These are phyloP conservation scores for Pulchroboletus neoregius DNA, from an alignment of 1,284 basidiomycete genomes.

Conservation along the genomic window DNA sequence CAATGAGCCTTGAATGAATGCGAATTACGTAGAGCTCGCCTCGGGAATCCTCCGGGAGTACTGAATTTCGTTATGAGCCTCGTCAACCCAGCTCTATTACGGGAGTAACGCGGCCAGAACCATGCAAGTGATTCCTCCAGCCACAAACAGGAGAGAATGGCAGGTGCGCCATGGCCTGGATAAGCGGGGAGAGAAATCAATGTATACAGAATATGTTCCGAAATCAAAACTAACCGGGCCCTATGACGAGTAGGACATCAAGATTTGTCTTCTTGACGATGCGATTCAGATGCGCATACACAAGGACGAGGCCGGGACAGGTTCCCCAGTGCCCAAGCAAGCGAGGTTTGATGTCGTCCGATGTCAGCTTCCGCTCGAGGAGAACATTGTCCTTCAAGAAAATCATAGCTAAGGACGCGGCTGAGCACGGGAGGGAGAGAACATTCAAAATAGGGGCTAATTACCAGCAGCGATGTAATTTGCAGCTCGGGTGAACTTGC, in stretches of 20 bases:
- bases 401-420: slow-evolving; percentile 57
- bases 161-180: slow-evolving; percentile 76
- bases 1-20: slow-evolving; percentile 1
- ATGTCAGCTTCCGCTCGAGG: slow-evolving; percentile 53
- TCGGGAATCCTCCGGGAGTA: slow-evolving; percentile 63
- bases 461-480: slow-evolving; percentile 64
- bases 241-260: slow-evolving; percentile 68
- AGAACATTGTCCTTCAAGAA: slow-evolving; percentile 76
- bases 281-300: slow-evolving; percentile 78
- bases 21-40: slow-evolving; percentile 32
- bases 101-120: slow-evolving; percentile 72
- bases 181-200: not conserved
- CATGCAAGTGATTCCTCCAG: slow-evolving; percentile 73
- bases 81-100: slow-evolving; percentile 60
- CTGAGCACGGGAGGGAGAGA: slow-evolving; percentile 1
- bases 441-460: not conserved
- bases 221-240: slow-evolving; percentile 46
- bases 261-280: slow-evolving; percentile 61
- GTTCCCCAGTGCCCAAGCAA: slow-evolving; percentile 78
- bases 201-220: not conserved
- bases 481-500: slow-evolving; percentile 55
- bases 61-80: slow-evolving; percentile 65
- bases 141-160: slow-evolving; percentile 75
- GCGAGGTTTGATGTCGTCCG: slow-evolving; percentile 73
- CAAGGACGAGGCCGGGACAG: slow-evolving; percentile 72